Evolutionary conservation across 306 rosid species (phyloP).

Genomic region (Ormosia emarginata): DNA sequence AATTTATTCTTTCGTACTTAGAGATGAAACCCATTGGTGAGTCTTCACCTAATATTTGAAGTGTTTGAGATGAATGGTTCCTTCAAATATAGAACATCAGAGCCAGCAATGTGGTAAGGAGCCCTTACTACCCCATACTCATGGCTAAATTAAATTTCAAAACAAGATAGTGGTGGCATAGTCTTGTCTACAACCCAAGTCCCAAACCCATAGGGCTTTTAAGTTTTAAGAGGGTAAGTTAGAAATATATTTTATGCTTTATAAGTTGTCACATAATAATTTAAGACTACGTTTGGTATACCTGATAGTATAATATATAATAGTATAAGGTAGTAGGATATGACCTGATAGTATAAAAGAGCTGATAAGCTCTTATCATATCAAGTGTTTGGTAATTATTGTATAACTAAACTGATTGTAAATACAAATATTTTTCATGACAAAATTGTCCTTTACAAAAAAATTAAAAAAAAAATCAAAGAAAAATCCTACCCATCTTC

Average conservation of each 20-base stretch:
- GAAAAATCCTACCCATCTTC: no score
- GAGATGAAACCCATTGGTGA: not conserved
- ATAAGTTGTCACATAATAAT: not conserved
- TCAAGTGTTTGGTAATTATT: no score
- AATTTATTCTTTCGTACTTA: not conserved
- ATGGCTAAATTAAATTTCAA: constrained; percentile 2
- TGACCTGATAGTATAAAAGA: no score
- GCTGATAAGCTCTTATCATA: no score
- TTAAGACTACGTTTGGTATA: no score
- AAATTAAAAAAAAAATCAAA: no score
- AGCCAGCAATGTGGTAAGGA: not conserved
- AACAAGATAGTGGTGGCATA: not conserved
- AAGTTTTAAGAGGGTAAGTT: not conserved
- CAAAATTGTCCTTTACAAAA: no score
- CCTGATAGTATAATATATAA: no score
- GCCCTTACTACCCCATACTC: not conserved
- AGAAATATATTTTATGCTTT: not conserved
- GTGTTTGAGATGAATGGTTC: not conserved
- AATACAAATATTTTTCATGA: no score
- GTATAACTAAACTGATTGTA: no score
- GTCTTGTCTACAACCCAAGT: not conserved
- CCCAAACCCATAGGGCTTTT: not conserved
- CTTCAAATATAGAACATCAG: constrained; percentile 7
- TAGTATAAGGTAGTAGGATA: no score
- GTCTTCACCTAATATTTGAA: not conserved